Evolutionary conservation across 2,329 filamentous ascomycete species (phyloP).

Genomic region (Penicillium verrucosum): DNA sequence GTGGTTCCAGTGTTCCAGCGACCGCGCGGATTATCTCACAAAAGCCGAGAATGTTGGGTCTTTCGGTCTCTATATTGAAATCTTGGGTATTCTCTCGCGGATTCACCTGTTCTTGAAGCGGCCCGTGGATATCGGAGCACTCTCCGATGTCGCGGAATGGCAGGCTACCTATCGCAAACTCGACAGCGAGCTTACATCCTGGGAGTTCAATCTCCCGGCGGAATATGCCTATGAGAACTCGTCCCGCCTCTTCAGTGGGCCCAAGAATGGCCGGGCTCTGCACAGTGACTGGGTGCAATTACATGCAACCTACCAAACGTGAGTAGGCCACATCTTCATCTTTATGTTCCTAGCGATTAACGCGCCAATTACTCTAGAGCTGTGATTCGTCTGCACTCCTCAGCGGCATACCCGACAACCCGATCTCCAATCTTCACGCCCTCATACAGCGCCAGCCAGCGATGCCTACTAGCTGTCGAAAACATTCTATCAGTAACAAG

Average conservation of each 20-base stretch:
- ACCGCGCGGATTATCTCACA: constrained; percentile 60
- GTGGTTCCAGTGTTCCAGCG: constrained; percentile 64
- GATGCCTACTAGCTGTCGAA: constrained; percentile 78
- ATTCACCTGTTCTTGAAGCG: constrained; percentile 87
- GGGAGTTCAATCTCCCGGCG: constrained; percentile 77
- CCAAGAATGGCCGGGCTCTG: constrained; percentile 64
- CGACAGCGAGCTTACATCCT: constrained; percentile 72
- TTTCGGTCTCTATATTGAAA: constrained; percentile 87
- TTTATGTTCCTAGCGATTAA: neutral
- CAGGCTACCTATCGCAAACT: constrained; percentile 82
- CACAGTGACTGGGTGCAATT: constrained; percentile 88
- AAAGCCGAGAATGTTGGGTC: constrained; percentile 78
- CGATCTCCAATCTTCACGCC: constrained; percentile 85
- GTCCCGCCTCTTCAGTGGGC: constrained; percentile 67
- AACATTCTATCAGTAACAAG: constrained; percentile 75
- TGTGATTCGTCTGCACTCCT: constrained; percentile 86
- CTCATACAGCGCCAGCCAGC: constrained; percentile 78
- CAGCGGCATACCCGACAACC: constrained; percentile 86
- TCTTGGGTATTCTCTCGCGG: constrained; percentile 79
- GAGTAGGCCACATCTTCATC: constrained; percentile 30
- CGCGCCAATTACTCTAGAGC: constrained; percentile 49
- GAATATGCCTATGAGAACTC: constrained; percentile 75
- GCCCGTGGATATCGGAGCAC: constrained; percentile 80
- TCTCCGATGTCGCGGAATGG: constrained; percentile 85
- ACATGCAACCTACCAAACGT: constrained; percentile 84